Base-by-base conservation (phyloP, 139 green algal genomes). In the Spirogloea muscicola region DNA sequence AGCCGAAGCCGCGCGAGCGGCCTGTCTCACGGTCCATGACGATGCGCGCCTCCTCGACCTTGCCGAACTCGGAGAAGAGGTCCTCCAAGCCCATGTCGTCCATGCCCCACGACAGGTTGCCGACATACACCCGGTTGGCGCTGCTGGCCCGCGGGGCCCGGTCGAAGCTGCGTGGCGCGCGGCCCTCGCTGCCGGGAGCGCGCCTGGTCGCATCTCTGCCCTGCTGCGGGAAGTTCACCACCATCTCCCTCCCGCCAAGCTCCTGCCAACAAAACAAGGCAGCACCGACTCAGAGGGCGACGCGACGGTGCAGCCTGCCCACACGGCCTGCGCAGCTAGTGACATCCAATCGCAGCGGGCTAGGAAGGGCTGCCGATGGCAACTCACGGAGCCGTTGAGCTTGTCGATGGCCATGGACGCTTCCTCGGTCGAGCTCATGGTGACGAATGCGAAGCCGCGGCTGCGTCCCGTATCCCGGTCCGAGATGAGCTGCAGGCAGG, bases 391-490 rank as follows among this genome's bases (percentile, higher is more conserved):
- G 18, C 74, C 74, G 38, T 81, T 39, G 16, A 81, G 46, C 13
- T 34, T 25, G 25, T 78, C 44, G 7, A 78, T 81, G 74, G 74
- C 74, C 29, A 25, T 4, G 13, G 77, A 49, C 3, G 75, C 70
- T 29, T 81, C 85, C 29, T 80, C 79, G 2, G 52, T 60, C 9
- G 40, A 57, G 44, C 68, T 60, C 72, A 91, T 85, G 29, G 87
- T 91, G 41, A 92, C 88, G 81, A 92, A 92, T 46, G 80, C 88
- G 61, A 91, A 92, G 34, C 88, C 88, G 27, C 88, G 69, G 38
- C 84, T 86, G 29, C 88, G 73, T 31, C 87, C 87, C 25, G 84
- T 89, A 67, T 91, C 86, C 51, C 88, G 83, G 68, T 92, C 88
- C 51, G 74, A 84, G 60, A 84, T 76, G 2, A 82, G 41, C 60